Evolutionary conservation across 2,329 filamentous ascomycete genomes (phyloP).

Genomic region (Sclerotiophoma versabilis): DNA sequence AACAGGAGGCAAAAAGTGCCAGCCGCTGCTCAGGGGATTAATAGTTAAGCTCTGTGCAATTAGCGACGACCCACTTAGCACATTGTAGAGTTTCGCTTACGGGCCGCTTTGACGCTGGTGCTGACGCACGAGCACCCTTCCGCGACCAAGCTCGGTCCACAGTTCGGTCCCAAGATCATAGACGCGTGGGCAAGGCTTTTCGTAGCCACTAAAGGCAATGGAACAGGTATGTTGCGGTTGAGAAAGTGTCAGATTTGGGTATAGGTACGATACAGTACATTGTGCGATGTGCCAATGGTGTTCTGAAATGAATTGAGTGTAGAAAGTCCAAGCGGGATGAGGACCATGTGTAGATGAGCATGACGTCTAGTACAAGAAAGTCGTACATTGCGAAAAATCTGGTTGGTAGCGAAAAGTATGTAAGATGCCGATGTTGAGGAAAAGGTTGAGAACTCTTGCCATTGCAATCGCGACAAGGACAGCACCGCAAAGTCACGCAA

Average conservation of each 20-base stretch:
- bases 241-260: neutral
- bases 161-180: neutral
- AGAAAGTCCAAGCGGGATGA: neutral
- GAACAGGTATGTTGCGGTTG: neutral
- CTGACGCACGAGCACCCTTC: constrained; percentile 18
- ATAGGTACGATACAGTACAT: constrained; percentile 6
- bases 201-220: neutral
- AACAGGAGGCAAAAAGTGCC: neutral
- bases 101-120: constrained; percentile 18
- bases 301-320: neutral
- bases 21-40: constrained; percentile 3
- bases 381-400: neutral
- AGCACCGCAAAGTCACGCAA: neutral
- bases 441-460: neutral
- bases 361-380: constrained; percentile 1
- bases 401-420: neutral
- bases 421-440: neutral
- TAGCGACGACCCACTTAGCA: constrained; percentile 4
- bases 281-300: neutral
- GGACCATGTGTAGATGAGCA: neutral
- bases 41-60: neutral
- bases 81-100: constrained; percentile 6
- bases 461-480: neutral
- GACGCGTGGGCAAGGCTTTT: neutral
- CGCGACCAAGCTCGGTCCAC: constrained; percentile 11